Evolutionary conservation across 768 basidiomycete species (phyloP), one percentile per base, ranked within the genome.

Genomic region (Gyrodon lividus): DNA sequence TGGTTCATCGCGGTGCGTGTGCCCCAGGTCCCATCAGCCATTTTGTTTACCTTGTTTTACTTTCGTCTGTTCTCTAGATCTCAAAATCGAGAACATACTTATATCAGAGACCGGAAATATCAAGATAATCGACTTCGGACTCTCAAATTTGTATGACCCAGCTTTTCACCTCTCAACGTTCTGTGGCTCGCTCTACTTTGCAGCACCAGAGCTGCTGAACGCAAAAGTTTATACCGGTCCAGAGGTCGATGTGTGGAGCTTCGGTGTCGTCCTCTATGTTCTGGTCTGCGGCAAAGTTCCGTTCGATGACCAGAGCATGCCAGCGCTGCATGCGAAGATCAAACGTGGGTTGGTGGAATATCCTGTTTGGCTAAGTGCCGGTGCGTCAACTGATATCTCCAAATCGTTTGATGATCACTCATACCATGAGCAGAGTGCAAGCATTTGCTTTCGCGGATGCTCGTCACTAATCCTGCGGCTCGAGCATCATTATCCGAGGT

Each of bases 61-160:
- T 39, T 39, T 48, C 43, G 39, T 19, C 7, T 28, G 33, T 31
- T 26, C 33, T n/a, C 6, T 38, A 68, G 87, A 99, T 75, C 87
- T 99, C 59, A 99, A 99, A 77, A 99, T 99, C 66, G 96, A 99
- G 73, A 98, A 98, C 74, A 99, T 99, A 62, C 87, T 99, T 66
- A 98, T 99, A 59, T 97, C 93, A 1, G 93, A 97, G 58, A 91
- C 91, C 0, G 97, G 97, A 10, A 98, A 98, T 73, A 98, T 98
- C 78, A 99, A 98, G 79, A 98, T 98, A 56, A 99, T 98, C 69
- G 96, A 99, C 72, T 99, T 98, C 71, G 97, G 97, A 43, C 79
- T 99, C 7, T 98, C 96, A 2, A 99, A 98, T 72, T 79, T 99
- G 12, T 98, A 86, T 68, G 84, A 96, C 61, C 96, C 97, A 2